phyloP scores from a whole-genome alignment of 2,329 filamentous ascomycete genomes.

The Pseudopithomyces chartarum region DNA sequence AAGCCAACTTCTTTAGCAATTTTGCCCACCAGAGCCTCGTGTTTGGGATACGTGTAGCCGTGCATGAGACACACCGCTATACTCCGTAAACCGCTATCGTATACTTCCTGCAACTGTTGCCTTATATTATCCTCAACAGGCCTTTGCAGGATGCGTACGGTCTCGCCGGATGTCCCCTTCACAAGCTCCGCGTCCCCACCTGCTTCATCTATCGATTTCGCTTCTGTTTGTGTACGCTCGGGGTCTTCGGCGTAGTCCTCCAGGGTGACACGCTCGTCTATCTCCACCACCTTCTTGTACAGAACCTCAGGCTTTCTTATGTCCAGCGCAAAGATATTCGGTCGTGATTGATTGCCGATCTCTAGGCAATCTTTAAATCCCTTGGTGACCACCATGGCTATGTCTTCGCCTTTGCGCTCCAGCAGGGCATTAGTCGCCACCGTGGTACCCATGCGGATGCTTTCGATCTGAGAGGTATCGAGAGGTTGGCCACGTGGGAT shows the following conservation, averaged over 20 bases:
- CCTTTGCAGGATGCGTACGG: slow-evolving; percentile 70
- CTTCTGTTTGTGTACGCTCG: slow-evolving; percentile 63
- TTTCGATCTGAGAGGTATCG: slow-evolving; percentile 83
- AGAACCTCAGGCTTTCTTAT: slow-evolving; percentile 87
- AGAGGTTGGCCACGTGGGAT: slow-evolving; percentile 80
- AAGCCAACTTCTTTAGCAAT: slow-evolving; percentile 83
- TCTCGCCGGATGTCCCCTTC: slow-evolving; percentile 73
- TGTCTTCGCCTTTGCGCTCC: slow-evolving; percentile 87
- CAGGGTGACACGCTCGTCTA: slow-evolving; percentile 87
- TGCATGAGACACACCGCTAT: slow-evolving; percentile 93
- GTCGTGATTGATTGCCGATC: slow-evolving; percentile 89
- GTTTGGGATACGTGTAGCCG: slow-evolving; percentile 86
- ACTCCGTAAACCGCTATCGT: slow-evolving; percentile 73
- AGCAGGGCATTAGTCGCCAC: slow-evolving; percentile 91
- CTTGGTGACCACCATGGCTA: slow-evolving; percentile 83
- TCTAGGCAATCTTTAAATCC: slow-evolving; percentile 87
- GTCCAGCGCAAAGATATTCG: slow-evolving; percentile 87
- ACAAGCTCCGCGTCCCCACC: slow-evolving; percentile 62
- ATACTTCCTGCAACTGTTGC: slow-evolving; percentile 68
- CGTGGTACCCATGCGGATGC: slow-evolving; percentile 94
- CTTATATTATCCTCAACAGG: slow-evolving; percentile 64
- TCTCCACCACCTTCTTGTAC: slow-evolving; percentile 83
- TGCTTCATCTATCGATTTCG: slow-evolving; percentile 55
- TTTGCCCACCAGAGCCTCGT: slow-evolving; percentile 77
- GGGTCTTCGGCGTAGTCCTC: slow-evolving; percentile 94